These are phyloP conservation scores for Musa schizocarpa DNA, from an alignment of 176 grass and related monocot species.

Conservation along the genomic window DNA sequence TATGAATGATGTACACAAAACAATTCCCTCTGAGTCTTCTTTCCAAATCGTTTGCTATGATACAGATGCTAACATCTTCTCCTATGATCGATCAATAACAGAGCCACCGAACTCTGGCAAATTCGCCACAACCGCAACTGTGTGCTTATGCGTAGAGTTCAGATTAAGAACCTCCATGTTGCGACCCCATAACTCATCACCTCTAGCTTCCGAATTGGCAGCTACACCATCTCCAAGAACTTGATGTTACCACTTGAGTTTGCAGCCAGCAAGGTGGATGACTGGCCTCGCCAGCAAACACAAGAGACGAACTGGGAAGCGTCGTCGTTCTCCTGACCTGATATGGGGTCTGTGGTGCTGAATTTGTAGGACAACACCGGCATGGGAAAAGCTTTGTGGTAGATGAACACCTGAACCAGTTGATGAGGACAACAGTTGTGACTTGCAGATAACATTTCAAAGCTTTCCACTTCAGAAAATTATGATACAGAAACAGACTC, in stretches of 20 bases:
- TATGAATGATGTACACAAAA: constrained; percentile 91
- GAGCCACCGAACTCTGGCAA: constrained; percentile 1
- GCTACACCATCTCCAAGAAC: constrained; percentile 87
- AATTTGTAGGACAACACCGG: constrained; percentile 93
- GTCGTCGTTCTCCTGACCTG: constrained; percentile 69
- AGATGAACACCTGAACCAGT: constrained; percentile 71
- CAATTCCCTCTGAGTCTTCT: constrained; percentile 30
- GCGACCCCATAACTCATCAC: neutral
- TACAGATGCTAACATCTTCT: constrained; percentile 49
- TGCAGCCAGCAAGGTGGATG: constrained; percentile 69
- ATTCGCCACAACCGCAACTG: constrained; percentile 15
- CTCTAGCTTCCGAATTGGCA: neutral
- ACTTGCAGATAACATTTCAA: neutral
- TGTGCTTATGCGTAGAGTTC: neutral
- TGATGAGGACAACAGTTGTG: constrained; percentile 3
- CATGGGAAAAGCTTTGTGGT: constrained; percentile 95
- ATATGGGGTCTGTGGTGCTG: constrained; percentile 61
- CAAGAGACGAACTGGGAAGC: constrained; percentile 88
- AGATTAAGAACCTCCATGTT: constrained; percentile 1
- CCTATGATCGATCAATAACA: neutral
- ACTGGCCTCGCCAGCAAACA: constrained; percentile 84
- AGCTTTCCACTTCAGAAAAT: neutral
- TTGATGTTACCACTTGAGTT: constrained; percentile 95
- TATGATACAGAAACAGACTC: too few species aligned
- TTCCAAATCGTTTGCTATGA: constrained; percentile 36